Percentiles rank a stretch among this genome's conserved stretches.
Evolutionary conservation across 1,139 yeast genomes (phyloP).

Genomic region (Zygotorulaspora mrakii): DNA sequence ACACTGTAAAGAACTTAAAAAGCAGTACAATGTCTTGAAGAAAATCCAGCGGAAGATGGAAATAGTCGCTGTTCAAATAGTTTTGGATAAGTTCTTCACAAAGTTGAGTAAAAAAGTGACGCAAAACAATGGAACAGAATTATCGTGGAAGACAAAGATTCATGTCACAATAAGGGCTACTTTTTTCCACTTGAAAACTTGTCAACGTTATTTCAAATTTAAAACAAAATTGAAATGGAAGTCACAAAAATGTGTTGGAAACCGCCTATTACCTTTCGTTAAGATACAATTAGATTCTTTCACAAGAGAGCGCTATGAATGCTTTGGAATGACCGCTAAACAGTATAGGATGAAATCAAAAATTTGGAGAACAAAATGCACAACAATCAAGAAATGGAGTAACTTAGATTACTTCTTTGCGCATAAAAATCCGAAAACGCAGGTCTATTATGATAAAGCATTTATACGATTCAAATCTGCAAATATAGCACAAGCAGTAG

Average conservation of each 20-base stretch:
- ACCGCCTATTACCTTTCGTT: slow-evolving; percentile 1
- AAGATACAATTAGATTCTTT: slow-evolving; percentile 2
- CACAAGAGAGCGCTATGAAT: slow-evolving; percentile 6
- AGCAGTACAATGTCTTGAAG: slow-evolving; percentile 37
- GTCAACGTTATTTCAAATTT: slow-evolving; percentile 8
- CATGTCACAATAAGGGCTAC: background rate
- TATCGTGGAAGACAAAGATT: background rate
- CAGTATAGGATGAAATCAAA: slow-evolving; percentile 6
- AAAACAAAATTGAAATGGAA: slow-evolving; percentile 1
- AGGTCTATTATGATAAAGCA: slow-evolving; percentile 37
- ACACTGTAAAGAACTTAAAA: slow-evolving; percentile 41
- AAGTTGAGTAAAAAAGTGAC: background rate
- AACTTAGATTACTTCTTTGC: slow-evolving; percentile 9
- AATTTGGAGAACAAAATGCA: slow-evolving; percentile 26
- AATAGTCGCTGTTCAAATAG: slow-evolving; percentile 31
- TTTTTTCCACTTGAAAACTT: slow-evolving; percentile 5
- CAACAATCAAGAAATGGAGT: slow-evolving; percentile 15
- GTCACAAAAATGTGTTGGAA: background rate
- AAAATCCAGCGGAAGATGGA: slow-evolving; percentile 45
- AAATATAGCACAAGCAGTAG: slow-evolving; percentile 50
- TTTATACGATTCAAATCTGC: slow-evolving; percentile 52
- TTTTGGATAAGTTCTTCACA: slow-evolving; percentile 21
- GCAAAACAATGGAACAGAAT: background rate
- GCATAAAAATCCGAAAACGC: slow-evolving; percentile 8
- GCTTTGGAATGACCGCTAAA: slow-evolving; percentile 3